Evolutionary conservation across 2,329 filamentous ascomycete genomes (phyloP).

Genomic region (Hymenoscyphus infarciens): DNA sequence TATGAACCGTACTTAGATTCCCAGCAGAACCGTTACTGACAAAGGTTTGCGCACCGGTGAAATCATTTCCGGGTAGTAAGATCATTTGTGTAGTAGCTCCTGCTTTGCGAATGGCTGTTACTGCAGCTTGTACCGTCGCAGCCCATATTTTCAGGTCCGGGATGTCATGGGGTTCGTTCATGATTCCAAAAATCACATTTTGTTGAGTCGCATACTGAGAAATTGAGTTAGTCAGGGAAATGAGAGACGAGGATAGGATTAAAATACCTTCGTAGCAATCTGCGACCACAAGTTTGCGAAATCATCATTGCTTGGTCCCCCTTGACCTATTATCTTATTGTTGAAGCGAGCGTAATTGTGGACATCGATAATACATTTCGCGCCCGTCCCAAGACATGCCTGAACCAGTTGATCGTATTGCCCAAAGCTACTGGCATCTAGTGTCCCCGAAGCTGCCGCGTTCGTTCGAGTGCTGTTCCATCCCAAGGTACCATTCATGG

Average conservation of each 20-base stretch:
- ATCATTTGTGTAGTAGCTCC: conserved; percentile 63
- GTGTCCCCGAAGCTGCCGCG: conserved; percentile 33
- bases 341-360: conserved; percentile 54
- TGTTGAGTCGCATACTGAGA: conserved; percentile 56
- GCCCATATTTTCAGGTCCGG: conserved; percentile 47
- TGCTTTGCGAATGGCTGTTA: conserved; percentile 61
- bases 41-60: conserved; percentile 48
- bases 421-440: conserved; percentile 47
- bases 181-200: conserved; percentile 60
- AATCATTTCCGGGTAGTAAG: conserved; percentile 61
- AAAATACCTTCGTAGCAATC: conserved; percentile 12
- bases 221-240: conserved; percentile 4
- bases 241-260: not conserved
- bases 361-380: conserved; percentile 57
- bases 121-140: conserved; percentile 56
- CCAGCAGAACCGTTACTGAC: conserved; percentile 49
- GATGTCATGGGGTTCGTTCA: conserved; percentile 63
- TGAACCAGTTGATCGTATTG: conserved; percentile 55
- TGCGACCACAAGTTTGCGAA: conserved; percentile 38
- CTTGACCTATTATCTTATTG: conserved; percentile 57
- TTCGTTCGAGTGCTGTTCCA: too few species aligned
- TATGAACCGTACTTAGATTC: conserved; percentile 50
- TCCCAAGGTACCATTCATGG: too few species aligned
- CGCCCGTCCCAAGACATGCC: conserved; percentile 53
- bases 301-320: conserved; percentile 56